Percentiles rank a stretch among this genome's conserved stretches.
Evolutionary conservation across 2,329 filamentous ascomycete species (phyloP).

Genomic region (Fusarium pseudoanthophilum): DNA sequence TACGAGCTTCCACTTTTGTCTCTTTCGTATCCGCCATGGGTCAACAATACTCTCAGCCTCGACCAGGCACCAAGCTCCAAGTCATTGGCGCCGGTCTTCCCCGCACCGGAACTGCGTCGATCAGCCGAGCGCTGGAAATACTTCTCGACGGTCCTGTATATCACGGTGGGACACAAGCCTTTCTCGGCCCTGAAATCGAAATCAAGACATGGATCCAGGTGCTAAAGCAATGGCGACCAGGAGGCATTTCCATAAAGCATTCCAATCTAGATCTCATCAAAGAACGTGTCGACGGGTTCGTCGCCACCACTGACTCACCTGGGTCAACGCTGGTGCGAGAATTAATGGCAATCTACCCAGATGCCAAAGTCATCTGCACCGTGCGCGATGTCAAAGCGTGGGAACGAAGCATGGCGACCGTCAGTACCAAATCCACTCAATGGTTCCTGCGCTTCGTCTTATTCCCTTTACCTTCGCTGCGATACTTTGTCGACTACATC

Average conservation of each 20-base stretch:
- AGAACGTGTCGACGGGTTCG: not conserved
- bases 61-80: not conserved
- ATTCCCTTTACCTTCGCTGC: not conserved
- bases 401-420: not conserved
- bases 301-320: not conserved
- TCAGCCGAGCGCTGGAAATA: not conserved
- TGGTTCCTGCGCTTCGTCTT: not conserved
- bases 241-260: rapidly evolving
- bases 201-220: not conserved
- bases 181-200: rapidly evolving
- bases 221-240: rapidly evolving
- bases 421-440: rapidly evolving
- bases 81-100: not conserved
- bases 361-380: not conserved
- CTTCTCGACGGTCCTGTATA: not conserved
- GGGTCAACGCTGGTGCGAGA: not conserved
- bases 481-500: not conserved
- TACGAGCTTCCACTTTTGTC: rapidly evolving
- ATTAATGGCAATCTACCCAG: not conserved
- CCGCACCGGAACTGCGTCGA: not conserved
- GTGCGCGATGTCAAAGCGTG: not conserved
- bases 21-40: rapidly evolving
- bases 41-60: not conserved
- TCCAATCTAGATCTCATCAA: not conserved
- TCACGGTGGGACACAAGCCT: not conserved